phyloP scores from a whole-genome alignment of 306 rosid genomes.

The Dalbergia cochinchinensis region DNA sequence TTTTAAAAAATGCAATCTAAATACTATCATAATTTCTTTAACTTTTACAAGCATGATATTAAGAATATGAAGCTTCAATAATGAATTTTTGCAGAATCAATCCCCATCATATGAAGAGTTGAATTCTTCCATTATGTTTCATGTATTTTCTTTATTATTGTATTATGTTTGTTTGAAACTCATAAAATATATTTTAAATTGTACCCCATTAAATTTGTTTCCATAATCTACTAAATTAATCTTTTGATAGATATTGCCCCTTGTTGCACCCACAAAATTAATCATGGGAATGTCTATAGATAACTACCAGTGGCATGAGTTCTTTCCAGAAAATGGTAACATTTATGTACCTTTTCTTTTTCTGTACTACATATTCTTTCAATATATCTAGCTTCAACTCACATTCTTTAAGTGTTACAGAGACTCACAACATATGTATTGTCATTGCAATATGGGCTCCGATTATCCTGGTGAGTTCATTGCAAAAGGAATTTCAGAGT shows the following conservation, averaged over 20 bases:
- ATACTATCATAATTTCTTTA: slow-evolving; percentile 4
- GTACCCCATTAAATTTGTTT: slow-evolving; percentile 14
- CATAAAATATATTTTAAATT: slow-evolving; percentile 17
- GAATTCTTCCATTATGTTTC: slow-evolving; percentile 31
- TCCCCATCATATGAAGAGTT: slow-evolving; percentile 19
- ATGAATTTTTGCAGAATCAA: slow-evolving; percentile 18
- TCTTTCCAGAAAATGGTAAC: slow-evolving; percentile 88
- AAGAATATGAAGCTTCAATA: slow-evolving; percentile 4
- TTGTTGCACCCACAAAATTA: slow-evolving; percentile 83
- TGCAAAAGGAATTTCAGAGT: slow-evolving; percentile 23
- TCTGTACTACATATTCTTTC: slow-evolving; percentile 33
- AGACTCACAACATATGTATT: slow-evolving; percentile 64
- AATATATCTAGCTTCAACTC: slow-evolving; percentile 43
- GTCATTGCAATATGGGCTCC: slow-evolving; percentile 96
- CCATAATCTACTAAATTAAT: slow-evolving; percentile 41
- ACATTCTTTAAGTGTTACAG: slow-evolving; percentile 56
- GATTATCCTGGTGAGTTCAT: slow-evolving; percentile 82
- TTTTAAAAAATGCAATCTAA: not conserved
- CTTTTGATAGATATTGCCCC: slow-evolving; percentile 75
- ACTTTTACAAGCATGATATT: not conserved
- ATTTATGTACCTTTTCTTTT: slow-evolving; percentile 39
- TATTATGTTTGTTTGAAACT: slow-evolving; percentile 8
- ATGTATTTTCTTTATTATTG: slow-evolving; percentile 20
- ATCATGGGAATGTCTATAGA: slow-evolving; percentile 75
- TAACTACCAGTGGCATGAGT: slow-evolving; percentile 94